Conservation (phyloP, 169 alveolate genomes). For the Plasmodium sp. region DNA sequence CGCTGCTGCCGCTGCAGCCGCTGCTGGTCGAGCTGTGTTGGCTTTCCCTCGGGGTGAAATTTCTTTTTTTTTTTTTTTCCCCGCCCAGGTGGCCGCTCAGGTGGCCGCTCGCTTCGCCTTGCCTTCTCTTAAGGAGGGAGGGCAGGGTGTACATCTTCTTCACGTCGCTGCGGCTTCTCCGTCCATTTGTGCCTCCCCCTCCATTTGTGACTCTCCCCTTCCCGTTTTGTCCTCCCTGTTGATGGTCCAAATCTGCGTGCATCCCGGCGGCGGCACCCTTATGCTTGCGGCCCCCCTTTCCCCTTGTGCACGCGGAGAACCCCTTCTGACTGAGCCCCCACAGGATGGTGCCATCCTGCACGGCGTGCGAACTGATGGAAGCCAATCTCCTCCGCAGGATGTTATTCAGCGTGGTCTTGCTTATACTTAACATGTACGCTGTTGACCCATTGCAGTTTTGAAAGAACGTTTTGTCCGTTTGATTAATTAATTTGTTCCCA, state of each 20-base stretch:
- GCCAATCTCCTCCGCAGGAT: background rate
- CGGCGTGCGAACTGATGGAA: background rate
- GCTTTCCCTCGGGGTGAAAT: background rate
- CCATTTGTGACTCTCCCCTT: background rate
- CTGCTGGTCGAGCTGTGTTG: background rate
- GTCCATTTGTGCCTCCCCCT: background rate
- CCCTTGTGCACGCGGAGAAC: background rate
- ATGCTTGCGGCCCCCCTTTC: background rate
- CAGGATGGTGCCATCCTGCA: slow-evolving; percentile 6
- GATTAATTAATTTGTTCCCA: slow-evolving; percentile 18
- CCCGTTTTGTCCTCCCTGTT: background rate
- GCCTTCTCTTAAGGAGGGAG: slow-evolving; percentile 29
- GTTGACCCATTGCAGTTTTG: slow-evolving; percentile 10
- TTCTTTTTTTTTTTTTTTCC: background rate
- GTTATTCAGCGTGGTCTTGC: slow-evolving; percentile 3
- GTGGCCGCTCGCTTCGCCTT: background rate
- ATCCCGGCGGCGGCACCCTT: background rate
- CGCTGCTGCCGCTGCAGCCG: background rate
- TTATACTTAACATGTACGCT: slow-evolving; percentile 55
- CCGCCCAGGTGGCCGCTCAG: background rate
- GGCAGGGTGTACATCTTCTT: slow-evolving; percentile 33
- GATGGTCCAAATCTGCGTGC: background rate
- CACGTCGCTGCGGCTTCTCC: background rate
- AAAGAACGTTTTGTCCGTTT: slow-evolving; percentile 29
- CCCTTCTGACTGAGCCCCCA: background rate